A percentile compares a stretch with the other conserved stretches of the same genome.
phyloP scores from a whole-genome alignment of 768 basidiomycete genomes.

The Calocybe cyanea region DNA sequence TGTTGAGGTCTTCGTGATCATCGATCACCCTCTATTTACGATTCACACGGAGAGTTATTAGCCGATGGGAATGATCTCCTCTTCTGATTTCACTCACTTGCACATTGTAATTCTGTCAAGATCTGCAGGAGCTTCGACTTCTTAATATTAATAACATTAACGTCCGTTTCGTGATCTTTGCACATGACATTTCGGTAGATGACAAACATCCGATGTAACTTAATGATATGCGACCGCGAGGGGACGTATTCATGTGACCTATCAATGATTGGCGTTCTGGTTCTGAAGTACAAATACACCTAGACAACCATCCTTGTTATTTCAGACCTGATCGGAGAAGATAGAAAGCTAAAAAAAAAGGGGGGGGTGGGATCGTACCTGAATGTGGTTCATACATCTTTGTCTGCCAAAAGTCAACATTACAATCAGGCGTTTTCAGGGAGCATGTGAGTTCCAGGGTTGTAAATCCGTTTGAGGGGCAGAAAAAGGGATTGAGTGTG shows the following conservation, averaged over 20 bases:
- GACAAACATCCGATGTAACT: neutral
- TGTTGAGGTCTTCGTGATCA: neutral
- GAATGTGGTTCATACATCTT: neutral
- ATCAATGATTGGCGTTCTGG: neutral
- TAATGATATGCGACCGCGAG: neutral
- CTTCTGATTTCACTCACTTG: too few relatives aligned
- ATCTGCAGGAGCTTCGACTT: too few relatives aligned
- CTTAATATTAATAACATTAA: too few relatives aligned
- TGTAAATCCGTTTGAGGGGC: slow-evolving; percentile 12
- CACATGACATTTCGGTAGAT: too few relatives aligned
- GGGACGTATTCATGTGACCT: neutral
- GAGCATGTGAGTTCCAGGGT: slow-evolving; percentile 12
- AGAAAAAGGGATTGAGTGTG: slow-evolving; percentile 1
- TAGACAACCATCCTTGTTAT: neutral
- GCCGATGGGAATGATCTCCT: neutral
- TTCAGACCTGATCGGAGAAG: neutral
- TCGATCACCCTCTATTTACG: neutral
- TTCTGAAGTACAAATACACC: too few relatives aligned
- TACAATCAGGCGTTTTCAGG: neutral
- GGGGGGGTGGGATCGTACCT: neutral
- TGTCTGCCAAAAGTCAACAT: slow-evolving; percentile 9
- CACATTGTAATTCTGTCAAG: too few relatives aligned
- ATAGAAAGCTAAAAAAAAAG: neutral
- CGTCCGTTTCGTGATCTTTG: too few relatives aligned
- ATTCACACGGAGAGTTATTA: neutral